These are phyloP conservation scores for Ailanthus altissimus DNA, from an alignment of 345 rosid species.

Conservation along the genomic window DNA sequence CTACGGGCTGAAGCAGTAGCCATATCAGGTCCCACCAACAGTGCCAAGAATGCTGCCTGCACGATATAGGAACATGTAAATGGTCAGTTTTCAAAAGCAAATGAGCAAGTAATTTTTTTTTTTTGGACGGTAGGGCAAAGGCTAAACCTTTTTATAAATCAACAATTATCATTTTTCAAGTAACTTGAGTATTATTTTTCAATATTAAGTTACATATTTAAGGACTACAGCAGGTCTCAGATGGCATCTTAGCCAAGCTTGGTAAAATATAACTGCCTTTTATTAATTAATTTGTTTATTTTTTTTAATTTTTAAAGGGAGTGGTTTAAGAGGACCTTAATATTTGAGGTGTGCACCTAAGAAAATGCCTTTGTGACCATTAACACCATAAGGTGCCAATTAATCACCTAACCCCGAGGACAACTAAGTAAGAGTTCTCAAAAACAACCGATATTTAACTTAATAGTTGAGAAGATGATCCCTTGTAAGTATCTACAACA, in stretches of 20 bases:
- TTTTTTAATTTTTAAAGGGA: not conserved
- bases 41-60: constrained; percentile 78
- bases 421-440: not conserved
- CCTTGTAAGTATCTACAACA: not conserved
- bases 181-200: too few relatives aligned
- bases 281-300: not conserved
- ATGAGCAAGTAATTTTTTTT: not conserved
- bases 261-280: constrained; percentile 8
- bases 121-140: not conserved
- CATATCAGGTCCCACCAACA: constrained; percentile 62
- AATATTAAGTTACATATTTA: not conserved
- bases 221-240: not conserved
- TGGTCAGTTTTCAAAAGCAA: not conserved
- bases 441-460: not conserved
- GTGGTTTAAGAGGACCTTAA: not conserved
- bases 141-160: not conserved
- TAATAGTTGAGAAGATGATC: not conserved
- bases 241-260: not conserved
- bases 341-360: not conserved
- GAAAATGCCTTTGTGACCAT: not conserved
- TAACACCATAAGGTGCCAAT: not conserved
- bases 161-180: not conserved
- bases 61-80: constrained; percentile 19
- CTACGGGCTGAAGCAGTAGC: constrained; percentile 71
- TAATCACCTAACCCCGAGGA: not conserved